Percentiles rank a stretch among this genome's conserved stretches.
These are phyloP conservation scores for Achlya hypogyna DNA, from an alignment of 352 stramenopile species.

Conservation along the genomic window DNA sequence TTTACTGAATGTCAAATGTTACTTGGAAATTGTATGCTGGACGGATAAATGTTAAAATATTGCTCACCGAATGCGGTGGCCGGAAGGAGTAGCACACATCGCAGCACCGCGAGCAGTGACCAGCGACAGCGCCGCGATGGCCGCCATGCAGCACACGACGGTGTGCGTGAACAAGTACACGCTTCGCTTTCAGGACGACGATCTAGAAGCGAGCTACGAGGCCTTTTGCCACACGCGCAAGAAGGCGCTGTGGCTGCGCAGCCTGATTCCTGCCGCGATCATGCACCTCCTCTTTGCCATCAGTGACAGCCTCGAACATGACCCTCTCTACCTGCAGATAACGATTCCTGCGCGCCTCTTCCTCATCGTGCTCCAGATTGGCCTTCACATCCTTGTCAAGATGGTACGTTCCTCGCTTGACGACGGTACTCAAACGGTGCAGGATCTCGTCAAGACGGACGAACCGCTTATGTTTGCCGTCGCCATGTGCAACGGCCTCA, in stretches of 20 bases:
- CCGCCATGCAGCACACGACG: conserved; percentile 42
- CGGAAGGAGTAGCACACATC: not conserved
- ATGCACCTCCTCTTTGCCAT: conserved; percentile 70
- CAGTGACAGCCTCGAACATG: conserved; percentile 60
- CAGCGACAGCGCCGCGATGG: not conserved
- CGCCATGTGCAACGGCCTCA: conserved; percentile 57
- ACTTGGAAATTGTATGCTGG: too few species aligned
- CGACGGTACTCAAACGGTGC: not conserved
- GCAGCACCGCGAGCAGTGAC: not conserved
- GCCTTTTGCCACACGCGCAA: conserved; percentile 58
- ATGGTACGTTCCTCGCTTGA: too few species aligned
- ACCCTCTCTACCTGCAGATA: conserved; percentile 53
- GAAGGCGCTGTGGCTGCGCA: conserved; percentile 76
- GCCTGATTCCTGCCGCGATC: conserved; percentile 54
- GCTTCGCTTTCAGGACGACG: conserved; percentile 63
- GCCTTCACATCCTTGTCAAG: conserved; percentile 2
- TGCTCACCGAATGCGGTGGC: not conserved
- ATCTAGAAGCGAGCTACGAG: conserved; percentile 54
- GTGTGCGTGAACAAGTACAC: conserved; percentile 75
- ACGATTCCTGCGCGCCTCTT: conserved; percentile 61
- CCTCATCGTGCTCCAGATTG: conserved; percentile 23
- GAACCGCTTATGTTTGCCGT: conserved; percentile 69
- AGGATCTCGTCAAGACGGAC: conserved; percentile 53
- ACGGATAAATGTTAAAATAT: not conserved
- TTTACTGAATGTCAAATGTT: too few species aligned